A percentile compares a stretch with the other conserved stretches of the same genome.
Evolutionary conservation across 257 asterid species (phyloP).

Genomic region (Solanum lignicaule): DNA sequence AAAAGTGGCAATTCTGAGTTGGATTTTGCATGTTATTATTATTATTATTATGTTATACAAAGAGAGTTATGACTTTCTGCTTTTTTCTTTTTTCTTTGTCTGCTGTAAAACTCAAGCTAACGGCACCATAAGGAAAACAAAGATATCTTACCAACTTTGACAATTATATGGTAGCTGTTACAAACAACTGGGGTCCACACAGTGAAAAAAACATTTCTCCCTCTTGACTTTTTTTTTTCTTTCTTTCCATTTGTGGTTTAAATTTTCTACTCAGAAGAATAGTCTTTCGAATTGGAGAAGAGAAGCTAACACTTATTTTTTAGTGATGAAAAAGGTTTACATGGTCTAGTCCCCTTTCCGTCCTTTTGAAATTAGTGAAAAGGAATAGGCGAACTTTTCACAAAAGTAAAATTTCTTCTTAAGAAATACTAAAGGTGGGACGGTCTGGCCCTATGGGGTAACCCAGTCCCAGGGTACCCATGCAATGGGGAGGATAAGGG

Average conservation of each 20-base stretch:
- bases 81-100: background rate
- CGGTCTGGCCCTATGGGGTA: background rate
- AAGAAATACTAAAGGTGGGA: background rate
- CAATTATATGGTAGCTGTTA: constrained; percentile 9
- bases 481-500: background rate
- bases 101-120: constrained; percentile 32
- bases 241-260: background rate
- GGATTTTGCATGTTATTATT: constrained; percentile 31
- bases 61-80: constrained; percentile 7
- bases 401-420: background rate
- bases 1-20: constrained; percentile 28
- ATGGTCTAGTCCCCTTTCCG: background rate
- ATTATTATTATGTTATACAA: background rate
- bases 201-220: constrained; percentile 8
- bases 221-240: background rate
- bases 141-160: constrained; percentile 34
- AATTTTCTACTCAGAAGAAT: background rate
- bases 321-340: background rate
- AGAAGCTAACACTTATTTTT: no score
- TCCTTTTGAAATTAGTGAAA: background rate
- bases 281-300: no score
- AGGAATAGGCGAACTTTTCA: background rate
- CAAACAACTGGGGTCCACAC: background rate
- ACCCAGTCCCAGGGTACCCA: background rate
- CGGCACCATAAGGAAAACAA: constrained; percentile 7